phyloP scores from a whole-genome alignment of 1,284 basidiomycete genomes.

The Rhodotorula sp. region DNA sequence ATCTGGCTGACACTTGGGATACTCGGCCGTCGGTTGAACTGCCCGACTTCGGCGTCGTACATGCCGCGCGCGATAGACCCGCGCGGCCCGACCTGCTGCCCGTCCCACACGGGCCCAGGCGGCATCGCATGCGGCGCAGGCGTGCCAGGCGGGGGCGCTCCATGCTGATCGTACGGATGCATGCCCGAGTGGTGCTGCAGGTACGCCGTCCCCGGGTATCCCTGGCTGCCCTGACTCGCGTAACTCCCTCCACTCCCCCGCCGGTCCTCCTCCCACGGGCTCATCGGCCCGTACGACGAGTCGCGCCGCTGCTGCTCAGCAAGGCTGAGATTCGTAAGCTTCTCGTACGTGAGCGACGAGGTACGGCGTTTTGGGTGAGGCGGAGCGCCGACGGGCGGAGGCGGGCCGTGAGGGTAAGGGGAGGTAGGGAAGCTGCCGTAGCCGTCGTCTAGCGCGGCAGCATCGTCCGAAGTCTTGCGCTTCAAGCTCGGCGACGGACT shows the following conservation, averaged over 20 bases:
- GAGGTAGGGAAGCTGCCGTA: constrained; percentile 12
- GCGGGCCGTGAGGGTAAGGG: not conserved
- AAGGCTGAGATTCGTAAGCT: constrained; percentile 19
- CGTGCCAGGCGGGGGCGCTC: not conserved
- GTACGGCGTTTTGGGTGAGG: constrained; percentile 30
- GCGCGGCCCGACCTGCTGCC: constrained; percentile 11
- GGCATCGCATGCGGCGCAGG: not conserved
- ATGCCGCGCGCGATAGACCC: constrained; percentile 24
- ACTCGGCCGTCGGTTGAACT: constrained; percentile 26
- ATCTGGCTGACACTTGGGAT: constrained; percentile 36
- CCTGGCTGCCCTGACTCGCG: constrained; percentile 15
- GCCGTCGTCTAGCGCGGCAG: constrained; percentile 4
- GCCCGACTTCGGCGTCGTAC: not conserved
- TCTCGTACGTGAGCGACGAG: constrained; percentile 32
- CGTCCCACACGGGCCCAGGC: not conserved
- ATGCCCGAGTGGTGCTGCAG: not conserved
- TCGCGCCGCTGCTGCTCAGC: constrained; percentile 25
- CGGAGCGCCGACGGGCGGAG: not conserved
- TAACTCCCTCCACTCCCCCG: constrained; percentile 33
- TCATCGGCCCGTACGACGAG: constrained; percentile 7
- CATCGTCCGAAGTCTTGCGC: constrained; percentile 33
- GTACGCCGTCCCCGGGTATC: constrained; percentile 13
- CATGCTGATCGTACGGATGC: not conserved
- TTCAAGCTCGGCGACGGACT: constrained; percentile 22
- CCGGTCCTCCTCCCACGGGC: constrained; percentile 37